phyloP scores from a whole-genome alignment of 768 basidiomycete genomes.

The Kwoniella sp. region DNA sequence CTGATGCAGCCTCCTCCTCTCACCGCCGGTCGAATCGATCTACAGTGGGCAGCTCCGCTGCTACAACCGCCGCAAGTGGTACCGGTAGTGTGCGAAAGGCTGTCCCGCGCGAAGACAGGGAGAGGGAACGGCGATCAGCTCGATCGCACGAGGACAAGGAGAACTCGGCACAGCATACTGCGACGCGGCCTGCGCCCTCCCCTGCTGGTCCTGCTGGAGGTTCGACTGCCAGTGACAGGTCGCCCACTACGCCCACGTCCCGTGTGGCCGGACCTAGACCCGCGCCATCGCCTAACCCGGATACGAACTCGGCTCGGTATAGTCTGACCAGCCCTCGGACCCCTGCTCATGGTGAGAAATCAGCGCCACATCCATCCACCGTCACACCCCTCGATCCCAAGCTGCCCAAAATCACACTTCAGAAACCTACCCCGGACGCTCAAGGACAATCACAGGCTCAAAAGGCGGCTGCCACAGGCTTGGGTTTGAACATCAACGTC shows the following conservation, averaged over 20 bases:
- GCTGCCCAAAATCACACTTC: slow-evolving; percentile 36
- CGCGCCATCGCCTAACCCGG: slow-evolving; percentile 4
- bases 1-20: not conserved
- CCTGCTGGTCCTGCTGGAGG: slow-evolving; percentile 2
- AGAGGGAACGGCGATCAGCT: slow-evolving; percentile 1
- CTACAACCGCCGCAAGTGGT: not conserved
- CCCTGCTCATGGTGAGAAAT: slow-evolving; percentile 9
- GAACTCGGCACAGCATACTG: slow-evolving; percentile 1
- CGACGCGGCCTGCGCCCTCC: slow-evolving; percentile 13
- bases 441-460: slow-evolving; percentile 4
- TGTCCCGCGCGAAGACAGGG: slow-evolving; percentile 11
- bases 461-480: slow-evolving; percentile 8
- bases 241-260: slow-evolving; percentile 7
- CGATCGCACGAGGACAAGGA: not conserved
- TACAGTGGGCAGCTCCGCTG: not conserved
- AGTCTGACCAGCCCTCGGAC: slow-evolving; percentile 6
- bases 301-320: not conserved
- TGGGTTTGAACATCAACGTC: slow-evolving; percentile 23
- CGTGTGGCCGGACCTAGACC: slow-evolving; percentile 14
- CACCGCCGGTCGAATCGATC: slow-evolving; percentile 6
- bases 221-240: not conserved
- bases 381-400: slow-evolving; percentile 22
- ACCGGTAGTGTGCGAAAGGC: slow-evolving; percentile 11
- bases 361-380: slow-evolving; percentile 1
- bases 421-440: slow-evolving; percentile 28